phyloP scores from a whole-genome alignment of 495 filamentous ascomycete genomes.

The Halenospora varia region DNA sequence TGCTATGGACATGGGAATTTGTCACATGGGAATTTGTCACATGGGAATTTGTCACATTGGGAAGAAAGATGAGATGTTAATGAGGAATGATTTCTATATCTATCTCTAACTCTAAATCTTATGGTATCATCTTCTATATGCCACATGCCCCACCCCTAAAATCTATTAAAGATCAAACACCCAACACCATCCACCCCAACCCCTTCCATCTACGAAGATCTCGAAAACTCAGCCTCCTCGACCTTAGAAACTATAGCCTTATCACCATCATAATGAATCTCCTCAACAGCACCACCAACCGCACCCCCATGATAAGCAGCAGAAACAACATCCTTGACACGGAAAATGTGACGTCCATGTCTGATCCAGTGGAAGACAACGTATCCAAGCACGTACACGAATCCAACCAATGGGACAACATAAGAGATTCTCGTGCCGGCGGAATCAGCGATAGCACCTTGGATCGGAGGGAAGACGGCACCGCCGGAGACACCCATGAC shows the following conservation, averaged over 20 bases:
- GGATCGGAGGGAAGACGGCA: slow-evolving; percentile 60
- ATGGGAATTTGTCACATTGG: no score
- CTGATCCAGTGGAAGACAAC: slow-evolving; percentile 26
- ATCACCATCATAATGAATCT: not conserved
- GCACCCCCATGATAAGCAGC: not conserved
- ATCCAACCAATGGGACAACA: slow-evolving; percentile 34
- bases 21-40: no score
- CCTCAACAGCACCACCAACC: slow-evolving; percentile 2
- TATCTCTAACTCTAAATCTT: no score
- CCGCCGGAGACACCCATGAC: slow-evolving; percentile 63
- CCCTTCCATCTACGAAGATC: slow-evolving; percentile 2
- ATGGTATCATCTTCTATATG: no score
- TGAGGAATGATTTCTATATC: no score
- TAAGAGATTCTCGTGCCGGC: slow-evolving; percentile 45
- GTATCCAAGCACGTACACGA: slow-evolving; percentile 30
- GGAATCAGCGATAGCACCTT: slow-evolving; percentile 55
- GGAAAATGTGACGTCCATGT: slow-evolving; percentile 17
- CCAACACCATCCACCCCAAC: not conserved
- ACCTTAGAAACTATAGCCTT: slow-evolving; percentile 10
- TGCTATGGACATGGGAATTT: no score
- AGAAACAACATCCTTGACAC: slow-evolving; percentile 16
- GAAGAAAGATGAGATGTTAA: no score
- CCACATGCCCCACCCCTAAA: no score
- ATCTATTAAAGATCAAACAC: no score
- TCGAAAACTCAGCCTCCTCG: slow-evolving; percentile 15